Conservation (phyloP, 2,329 filamentous ascomycete species). For the Colletotrichum lini region DNA sequence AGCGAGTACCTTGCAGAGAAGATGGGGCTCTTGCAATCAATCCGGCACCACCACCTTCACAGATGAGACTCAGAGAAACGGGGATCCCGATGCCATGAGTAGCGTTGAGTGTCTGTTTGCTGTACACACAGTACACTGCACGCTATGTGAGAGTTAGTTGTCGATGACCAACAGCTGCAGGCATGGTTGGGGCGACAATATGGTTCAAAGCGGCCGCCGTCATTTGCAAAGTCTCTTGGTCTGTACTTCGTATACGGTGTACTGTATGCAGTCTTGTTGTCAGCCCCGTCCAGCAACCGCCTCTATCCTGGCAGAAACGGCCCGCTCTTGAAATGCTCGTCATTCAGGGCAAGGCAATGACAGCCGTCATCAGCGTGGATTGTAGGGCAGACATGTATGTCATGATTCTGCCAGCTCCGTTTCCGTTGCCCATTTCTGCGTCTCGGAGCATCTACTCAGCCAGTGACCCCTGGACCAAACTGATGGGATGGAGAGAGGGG, state of each 20-base stretch:
- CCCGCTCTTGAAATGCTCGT: slow-evolving; percentile 19
- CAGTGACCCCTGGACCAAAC: too few relatives aligned
- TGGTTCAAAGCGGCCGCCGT: background rate
- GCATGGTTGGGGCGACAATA: too few relatives aligned
- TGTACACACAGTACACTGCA: too few relatives aligned
- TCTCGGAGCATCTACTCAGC: background rate
- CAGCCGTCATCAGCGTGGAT: slow-evolving; percentile 4
- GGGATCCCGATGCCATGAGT: too few relatives aligned
- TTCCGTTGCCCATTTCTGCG: background rate
- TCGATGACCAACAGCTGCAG: too few relatives aligned
- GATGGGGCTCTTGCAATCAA: too few relatives aligned
- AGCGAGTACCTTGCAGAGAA: too few relatives aligned
- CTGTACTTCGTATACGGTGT: background rate
- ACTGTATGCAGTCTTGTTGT: background rate
- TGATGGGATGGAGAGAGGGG: too few relatives aligned
- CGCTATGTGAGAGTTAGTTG: too few relatives aligned
- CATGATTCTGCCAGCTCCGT: background rate
- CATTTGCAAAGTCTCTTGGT: background rate
- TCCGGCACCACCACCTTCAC: too few relatives aligned
- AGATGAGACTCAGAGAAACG: too few relatives aligned
- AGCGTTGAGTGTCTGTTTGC: too few relatives aligned
- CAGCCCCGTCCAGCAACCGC: background rate
- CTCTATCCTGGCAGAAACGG: slow-evolving; percentile 15
- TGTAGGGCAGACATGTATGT: background rate
- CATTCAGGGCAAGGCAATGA: slow-evolving; percentile 34